phyloP scores from a whole-genome alignment of 805 yeast species.

The Lipomyces kockii region DNA sequence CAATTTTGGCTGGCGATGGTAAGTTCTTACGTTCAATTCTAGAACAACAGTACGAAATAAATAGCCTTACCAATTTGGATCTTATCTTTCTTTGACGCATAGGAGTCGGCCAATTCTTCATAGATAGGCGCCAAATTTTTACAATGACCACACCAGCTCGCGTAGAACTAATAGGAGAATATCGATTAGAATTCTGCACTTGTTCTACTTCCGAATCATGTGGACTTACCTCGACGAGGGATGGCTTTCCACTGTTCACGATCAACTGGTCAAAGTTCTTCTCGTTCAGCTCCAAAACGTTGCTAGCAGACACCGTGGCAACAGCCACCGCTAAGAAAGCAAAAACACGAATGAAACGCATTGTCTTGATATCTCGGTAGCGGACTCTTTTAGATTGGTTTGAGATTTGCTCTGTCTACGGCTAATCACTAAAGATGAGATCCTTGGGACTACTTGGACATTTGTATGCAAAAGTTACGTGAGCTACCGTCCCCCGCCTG shows the following conservation, averaged over 20 bases:
- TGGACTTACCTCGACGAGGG: slow-evolving; percentile 54
- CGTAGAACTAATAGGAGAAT: slow-evolving; percentile 54
- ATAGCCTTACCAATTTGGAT: slow-evolving; percentile 78
- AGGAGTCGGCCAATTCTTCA: slow-evolving; percentile 65
- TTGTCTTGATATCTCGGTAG: slow-evolving; percentile 9
- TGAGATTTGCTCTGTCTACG: neutral
- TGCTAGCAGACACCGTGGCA: slow-evolving; percentile 22
- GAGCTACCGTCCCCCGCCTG: too few species aligned
- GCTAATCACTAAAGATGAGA: neutral
- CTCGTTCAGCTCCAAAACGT: slow-evolving; percentile 53
- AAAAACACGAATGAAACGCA: slow-evolving; percentile 8
- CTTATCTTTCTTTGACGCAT: slow-evolving; percentile 46
- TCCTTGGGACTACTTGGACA: neutral
- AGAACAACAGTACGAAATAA: neutral
- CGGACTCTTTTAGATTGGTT: neutral
- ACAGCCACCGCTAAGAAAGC: slow-evolving; percentile 12
- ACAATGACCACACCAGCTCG: slow-evolving; percentile 86
- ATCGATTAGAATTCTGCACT: neutral
- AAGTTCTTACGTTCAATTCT: neutral
- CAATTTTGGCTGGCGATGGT: slow-evolving; percentile 77
- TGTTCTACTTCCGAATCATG: neutral
- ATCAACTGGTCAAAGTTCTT: slow-evolving; percentile 58
- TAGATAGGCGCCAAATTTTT: slow-evolving; percentile 68
- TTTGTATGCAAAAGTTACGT: too few species aligned
- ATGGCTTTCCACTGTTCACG: slow-evolving; percentile 56